These are phyloP conservation scores for Hyaloscypha hepaticicola DNA, from an alignment of 495 filamentous ascomycete species.

Conservation along the genomic window DNA sequence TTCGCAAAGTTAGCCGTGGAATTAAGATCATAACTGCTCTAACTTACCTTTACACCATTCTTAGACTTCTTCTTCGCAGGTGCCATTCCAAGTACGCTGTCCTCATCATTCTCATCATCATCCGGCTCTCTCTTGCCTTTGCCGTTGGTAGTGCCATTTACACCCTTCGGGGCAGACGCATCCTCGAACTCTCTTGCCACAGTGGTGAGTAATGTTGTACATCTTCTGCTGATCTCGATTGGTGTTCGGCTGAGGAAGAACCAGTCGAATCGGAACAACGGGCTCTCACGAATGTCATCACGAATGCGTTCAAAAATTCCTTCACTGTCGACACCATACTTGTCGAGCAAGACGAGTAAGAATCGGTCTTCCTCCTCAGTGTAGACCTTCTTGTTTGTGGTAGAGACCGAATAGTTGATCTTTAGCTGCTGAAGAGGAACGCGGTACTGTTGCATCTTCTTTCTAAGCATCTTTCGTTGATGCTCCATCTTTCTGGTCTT, in stretches of 20 bases:
- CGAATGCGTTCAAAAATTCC: constrained; percentile 82
- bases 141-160: constrained; percentile 59
- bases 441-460: constrained; percentile 94
- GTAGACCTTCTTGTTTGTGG: constrained; percentile 99
- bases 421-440: constrained; percentile 96
- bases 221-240: constrained; percentile 85
- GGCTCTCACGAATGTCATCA: constrained; percentile 89
- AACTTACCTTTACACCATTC: constrained; percentile 66
- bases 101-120: constrained; percentile 82
- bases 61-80: constrained; percentile 93
- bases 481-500: constrained; percentile 83
- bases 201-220: constrained; percentile 90
- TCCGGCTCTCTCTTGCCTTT: constrained; percentile 74
- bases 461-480: constrained; percentile 88
- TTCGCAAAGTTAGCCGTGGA: constrained; percentile 29
- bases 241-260: constrained; percentile 96
- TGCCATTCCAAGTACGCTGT: constrained; percentile 65
- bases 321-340: constrained; percentile 83
- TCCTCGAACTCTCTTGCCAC: constrained; percentile 92
- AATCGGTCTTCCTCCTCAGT: constrained; percentile 99
- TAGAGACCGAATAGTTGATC: constrained; percentile 97
- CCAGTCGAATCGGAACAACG: constrained; percentile 98
- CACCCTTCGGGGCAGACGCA: constrained; percentile 39
- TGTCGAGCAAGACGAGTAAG: constrained; percentile 88
- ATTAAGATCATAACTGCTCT: background rate